phyloP scores from a whole-genome alignment of 805 yeast species.

The Hanseniaspora opuntiae region DNA sequence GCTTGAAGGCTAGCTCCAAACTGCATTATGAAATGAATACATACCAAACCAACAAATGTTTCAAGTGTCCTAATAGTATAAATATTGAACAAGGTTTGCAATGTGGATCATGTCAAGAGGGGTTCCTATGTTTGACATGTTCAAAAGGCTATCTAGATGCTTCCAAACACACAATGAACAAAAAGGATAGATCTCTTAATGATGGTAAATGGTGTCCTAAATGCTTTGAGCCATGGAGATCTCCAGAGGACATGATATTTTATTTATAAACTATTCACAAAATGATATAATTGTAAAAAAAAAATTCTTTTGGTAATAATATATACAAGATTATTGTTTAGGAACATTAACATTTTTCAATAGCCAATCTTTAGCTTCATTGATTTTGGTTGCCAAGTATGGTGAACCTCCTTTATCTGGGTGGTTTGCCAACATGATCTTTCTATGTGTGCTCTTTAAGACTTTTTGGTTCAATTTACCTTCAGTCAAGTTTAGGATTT shows the following conservation, averaged over 20 bases:
- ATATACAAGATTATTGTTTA: slow-evolving; percentile 2
- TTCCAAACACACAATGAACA: neutral
- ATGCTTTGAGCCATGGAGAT: slow-evolving; percentile 6
- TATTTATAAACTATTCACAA: neutral
- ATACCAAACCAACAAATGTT: neutral
- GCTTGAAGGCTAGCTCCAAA: neutral
- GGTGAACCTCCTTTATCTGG: slow-evolving; percentile 94
- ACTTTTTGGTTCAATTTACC: slow-evolving; percentile 46
- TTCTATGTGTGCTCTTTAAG: slow-evolving; percentile 69
- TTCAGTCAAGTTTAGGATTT: slow-evolving; percentile 64
- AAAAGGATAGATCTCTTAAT: neutral
- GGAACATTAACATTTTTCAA: slow-evolving; percentile 20
- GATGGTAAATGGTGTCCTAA: slow-evolving; percentile 11
- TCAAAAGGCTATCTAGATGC: neutral
- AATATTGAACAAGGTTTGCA: neutral
- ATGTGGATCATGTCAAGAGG: slow-evolving; percentile 1
- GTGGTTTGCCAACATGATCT: slow-evolving; percentile 76
- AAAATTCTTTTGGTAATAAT: neutral
- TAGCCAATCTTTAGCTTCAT: slow-evolving; percentile 64
- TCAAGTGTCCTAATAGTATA: neutral
- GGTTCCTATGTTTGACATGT: neutral
- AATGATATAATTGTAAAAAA: no score
- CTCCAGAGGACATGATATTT: neutral
- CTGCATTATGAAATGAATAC: neutral
- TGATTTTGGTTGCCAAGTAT: slow-evolving; percentile 75